Base-by-base conservation (phyloP, 805 yeast species). In the Suhomyces prunicola region DNA sequence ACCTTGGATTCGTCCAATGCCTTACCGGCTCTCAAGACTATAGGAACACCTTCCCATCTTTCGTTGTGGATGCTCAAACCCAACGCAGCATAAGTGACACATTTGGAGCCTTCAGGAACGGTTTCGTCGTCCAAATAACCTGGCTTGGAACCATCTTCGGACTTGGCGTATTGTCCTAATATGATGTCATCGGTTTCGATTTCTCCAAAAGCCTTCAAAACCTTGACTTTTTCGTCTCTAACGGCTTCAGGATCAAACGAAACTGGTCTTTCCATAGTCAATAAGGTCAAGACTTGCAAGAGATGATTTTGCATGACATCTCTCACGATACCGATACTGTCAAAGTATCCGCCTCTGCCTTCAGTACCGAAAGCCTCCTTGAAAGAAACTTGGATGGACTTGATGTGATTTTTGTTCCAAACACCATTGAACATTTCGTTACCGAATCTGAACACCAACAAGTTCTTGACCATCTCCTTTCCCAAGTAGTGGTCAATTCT, bases 321-420 rank as follows among this genome's bases (percentile, higher is more conserved):
- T 72, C 99, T 85, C 61, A 94, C 88, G 67, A 94, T 94, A 54
- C 99, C 99, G 65, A 92, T 90, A 52, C 80, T 78, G 73, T 94
- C 98, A 66, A 94, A 94, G 77, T 94, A 94, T 39, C 99, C 99
- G 61, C 99, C 99, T 69, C 99, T 85, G 53, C 99, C 99, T 74
- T 94, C 97, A 41, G 99, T 94, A 52, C 99, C 99, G 63, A 94
- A 94, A n/a, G 94, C 90, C 76, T 94, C 99, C 77, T 94, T 94
- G 80, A 94, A 93, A 12, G 93, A 82, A 60, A 94, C 85, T 77
- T 93, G 97, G 57, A 94, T 85, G 40, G 86, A 82, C 57, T 84
- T 79, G 65, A 94, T 84, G 71, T 82, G 87, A 58, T 88, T 81
- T 68, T 79, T 85, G 76, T 88, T 87, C 97, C 97, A 94, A 52